phyloP scores from a whole-genome alignment of 495 filamentous ascomycete genomes.

The Saxophila tyrrhenica region DNA sequence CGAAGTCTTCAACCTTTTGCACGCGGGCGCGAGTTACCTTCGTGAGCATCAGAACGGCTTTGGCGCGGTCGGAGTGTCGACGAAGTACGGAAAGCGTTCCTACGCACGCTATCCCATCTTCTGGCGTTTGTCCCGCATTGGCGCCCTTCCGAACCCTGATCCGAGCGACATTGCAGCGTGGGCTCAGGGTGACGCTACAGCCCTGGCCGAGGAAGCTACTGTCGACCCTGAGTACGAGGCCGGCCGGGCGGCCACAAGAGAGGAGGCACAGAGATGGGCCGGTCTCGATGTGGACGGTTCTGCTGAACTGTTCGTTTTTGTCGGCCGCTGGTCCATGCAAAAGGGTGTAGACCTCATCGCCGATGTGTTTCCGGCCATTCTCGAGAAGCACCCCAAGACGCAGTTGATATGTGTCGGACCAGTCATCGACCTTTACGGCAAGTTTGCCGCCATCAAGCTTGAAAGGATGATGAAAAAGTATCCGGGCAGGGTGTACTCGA shows the following conservation, averaged over 20 bases:
- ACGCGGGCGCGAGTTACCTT: slow-evolving; percentile 61
- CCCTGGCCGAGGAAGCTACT: slow-evolving; percentile 38
- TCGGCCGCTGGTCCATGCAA: slow-evolving; percentile 67
- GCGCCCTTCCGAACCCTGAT: slow-evolving; percentile 62
- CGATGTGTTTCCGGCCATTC: slow-evolving; percentile 58
- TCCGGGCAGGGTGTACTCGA: slow-evolving; percentile 60
- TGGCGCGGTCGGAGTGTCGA: slow-evolving; percentile 61
- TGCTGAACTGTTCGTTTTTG: slow-evolving; percentile 65
- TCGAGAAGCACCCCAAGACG: slow-evolving; percentile 52
- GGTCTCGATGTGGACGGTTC: slow-evolving; percentile 50
- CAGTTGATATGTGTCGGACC: slow-evolving; percentile 64
- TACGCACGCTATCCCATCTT: slow-evolving; percentile 67
- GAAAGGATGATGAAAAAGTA: slow-evolving; percentile 60
- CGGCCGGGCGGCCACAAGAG: slow-evolving; percentile 41
- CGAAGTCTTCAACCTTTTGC: slow-evolving; percentile 58
- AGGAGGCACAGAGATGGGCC: slow-evolving; percentile 67
- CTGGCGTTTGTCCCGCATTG: slow-evolving; percentile 60
- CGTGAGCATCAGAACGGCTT: slow-evolving; percentile 63
- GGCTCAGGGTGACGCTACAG: slow-evolving; percentile 41
- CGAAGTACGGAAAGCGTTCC: slow-evolving; percentile 62
- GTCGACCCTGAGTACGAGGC: slow-evolving; percentile 50
- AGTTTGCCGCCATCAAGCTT: slow-evolving; percentile 63
- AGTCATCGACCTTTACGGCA: slow-evolving; percentile 66
- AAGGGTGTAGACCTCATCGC: slow-evolving; percentile 69
- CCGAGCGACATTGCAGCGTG: slow-evolving; percentile 60